A percentile compares a stretch with the other conserved stretches of the same genome.
Conservation (phyloP, 371 early-diverging fungal genomes). For the Mortierella polycephala region DNA sequence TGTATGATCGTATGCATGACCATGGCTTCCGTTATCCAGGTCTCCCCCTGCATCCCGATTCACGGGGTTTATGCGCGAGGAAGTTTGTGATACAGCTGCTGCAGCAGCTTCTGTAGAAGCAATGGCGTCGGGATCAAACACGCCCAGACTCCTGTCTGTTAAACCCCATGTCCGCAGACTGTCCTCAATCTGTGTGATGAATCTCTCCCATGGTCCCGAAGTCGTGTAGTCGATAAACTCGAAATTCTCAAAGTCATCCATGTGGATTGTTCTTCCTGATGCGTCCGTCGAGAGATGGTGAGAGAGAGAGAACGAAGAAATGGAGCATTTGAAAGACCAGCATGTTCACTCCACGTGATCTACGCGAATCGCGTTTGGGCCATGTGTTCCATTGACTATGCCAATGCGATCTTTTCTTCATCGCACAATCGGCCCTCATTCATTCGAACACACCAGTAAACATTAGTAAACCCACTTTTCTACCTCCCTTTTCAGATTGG, state of each 20-base stretch:
- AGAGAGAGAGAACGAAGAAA: neutral
- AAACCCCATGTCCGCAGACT: conserved; percentile 42
- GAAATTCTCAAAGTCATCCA: conserved; percentile 55
- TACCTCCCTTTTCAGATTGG: no score
- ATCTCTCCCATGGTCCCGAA: conserved; percentile 52
- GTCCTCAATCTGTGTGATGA: conserved; percentile 54
- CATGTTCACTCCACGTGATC: no score
- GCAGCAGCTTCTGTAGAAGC: neutral
- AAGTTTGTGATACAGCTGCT: neutral
- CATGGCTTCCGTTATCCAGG: neutral
- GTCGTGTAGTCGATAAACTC: conserved; percentile 55
- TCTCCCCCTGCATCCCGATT: neutral
- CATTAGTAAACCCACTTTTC: no score
- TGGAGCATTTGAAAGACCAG: neutral
- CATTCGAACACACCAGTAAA: no score
- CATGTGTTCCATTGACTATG: no score
- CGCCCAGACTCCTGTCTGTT: conserved; percentile 28
- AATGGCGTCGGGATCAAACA: conserved; percentile 26
- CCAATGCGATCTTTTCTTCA: no score
- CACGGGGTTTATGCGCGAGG: neutral
- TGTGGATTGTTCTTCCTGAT: neutral
- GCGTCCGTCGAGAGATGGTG: no score
- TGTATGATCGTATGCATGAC: neutral
- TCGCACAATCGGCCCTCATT: neutral
- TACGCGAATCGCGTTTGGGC: no score